These are phyloP conservation scores for Penicillium corylophilum DNA, from an alignment of 2,329 filamentous ascomycete species.

Conservation along the genomic window DNA sequence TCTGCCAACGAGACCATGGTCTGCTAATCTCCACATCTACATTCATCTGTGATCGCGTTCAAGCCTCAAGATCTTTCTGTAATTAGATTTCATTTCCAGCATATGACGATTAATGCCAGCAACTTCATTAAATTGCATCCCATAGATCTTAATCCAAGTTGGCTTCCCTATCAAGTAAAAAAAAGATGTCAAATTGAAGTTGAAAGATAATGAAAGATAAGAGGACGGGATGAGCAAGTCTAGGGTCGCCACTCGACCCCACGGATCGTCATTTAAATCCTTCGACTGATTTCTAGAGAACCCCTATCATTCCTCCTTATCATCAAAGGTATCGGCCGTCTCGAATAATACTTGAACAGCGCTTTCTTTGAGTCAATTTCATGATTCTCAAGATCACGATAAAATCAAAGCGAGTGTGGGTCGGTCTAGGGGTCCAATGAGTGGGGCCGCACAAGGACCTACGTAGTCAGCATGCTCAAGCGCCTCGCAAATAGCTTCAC, in stretches of 20 bases:
- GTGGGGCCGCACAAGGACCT: not conserved
- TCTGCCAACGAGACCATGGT: slow-evolving; percentile 17
- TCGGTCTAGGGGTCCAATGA: not conserved
- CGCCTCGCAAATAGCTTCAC: not conserved
- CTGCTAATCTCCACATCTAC: slow-evolving; percentile 6
- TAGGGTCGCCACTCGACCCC: not conserved
- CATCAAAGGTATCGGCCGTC: not conserved
- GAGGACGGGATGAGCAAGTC: not conserved
- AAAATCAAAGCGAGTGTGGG: not conserved
- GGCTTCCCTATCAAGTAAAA: not conserved
- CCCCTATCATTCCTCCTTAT: not conserved
- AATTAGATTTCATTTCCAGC: not conserved
- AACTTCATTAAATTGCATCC: not conserved
- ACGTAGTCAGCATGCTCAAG: not conserved
- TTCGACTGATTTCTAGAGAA: not conserved
- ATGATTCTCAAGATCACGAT: not conserved
- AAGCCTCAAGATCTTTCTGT: not conserved
- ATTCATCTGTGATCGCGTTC: slow-evolving; percentile 1
- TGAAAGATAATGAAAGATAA: not conserved
- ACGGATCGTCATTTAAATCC: not conserved
- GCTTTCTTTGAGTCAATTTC: not conserved
- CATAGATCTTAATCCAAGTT: not conserved
- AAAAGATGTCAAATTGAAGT: not conserved
- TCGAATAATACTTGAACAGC: not conserved
- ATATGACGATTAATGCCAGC: not conserved